Evolutionary conservation across 345 rosid genomes (phyloP).

Genomic region (Populus davidiana): DNA sequence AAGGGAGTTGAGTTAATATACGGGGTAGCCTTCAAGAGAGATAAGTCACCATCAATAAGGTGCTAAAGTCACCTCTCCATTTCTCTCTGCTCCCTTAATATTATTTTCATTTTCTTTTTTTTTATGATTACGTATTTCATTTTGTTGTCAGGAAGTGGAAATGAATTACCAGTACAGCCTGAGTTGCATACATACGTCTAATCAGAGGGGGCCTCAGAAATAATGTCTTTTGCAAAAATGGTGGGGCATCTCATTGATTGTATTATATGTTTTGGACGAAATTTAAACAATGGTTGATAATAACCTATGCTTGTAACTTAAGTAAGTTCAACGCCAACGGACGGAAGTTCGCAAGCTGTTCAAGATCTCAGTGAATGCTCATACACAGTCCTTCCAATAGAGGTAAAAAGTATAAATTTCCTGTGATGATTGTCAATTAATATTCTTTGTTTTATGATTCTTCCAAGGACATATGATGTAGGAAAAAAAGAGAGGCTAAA

Average conservation of each 20-base stretch:
- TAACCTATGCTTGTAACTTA: conserved; percentile 32
- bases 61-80: conserved; percentile 7
- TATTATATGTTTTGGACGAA: background rate
- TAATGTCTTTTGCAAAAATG: conserved; percentile 32
- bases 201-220: conserved; percentile 34
- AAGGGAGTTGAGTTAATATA: conserved; percentile 49
- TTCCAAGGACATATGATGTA: background rate
- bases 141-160: conserved; percentile 10
- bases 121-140: background rate
- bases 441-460: background rate
- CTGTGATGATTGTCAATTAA: background rate
- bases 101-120: background rate
- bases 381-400: background rate
- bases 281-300: conserved; percentile 1
- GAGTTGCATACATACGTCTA: conserved; percentile 34
- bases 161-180: conserved; percentile 16
- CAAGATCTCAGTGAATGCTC: background rate
- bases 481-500: too few relatives aligned
- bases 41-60: conserved; percentile 31
- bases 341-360: background rate
- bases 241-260: conserved; percentile 38
- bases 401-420: background rate
- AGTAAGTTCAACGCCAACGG: conserved; percentile 5
- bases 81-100: background rate
- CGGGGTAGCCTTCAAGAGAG: conserved; percentile 22